Conservation (phyloP, 495 filamentous ascomycete genomes). For the Trichoderma parareesei region DNA sequence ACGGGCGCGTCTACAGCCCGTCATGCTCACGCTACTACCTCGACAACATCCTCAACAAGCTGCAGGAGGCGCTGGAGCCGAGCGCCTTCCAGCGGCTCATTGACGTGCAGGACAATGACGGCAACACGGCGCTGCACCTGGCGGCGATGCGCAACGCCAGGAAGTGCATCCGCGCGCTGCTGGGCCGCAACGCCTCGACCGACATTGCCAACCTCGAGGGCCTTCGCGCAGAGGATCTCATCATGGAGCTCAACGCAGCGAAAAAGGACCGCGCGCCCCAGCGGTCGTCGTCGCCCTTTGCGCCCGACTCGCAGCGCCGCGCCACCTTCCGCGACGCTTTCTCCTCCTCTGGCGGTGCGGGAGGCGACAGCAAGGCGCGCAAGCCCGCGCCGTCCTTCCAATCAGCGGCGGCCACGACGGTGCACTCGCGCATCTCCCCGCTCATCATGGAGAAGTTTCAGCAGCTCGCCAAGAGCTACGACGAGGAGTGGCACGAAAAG, state of each 20-base stretch:
- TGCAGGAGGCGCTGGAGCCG: constrained; percentile 57
- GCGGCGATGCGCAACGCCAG: constrained; percentile 69
- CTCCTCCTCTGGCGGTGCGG: not conserved
- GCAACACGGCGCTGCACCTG: constrained; percentile 83
- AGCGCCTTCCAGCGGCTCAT: constrained; percentile 62
- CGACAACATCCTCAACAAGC: constrained; percentile 77
- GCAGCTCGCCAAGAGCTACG: constrained; percentile 48
- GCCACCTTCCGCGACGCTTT: constrained; percentile 33
- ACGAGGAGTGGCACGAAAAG: constrained; percentile 52
- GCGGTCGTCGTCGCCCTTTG: constrained; percentile 56
- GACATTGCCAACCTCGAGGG: constrained; percentile 74
- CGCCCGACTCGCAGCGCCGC: constrained; percentile 41
- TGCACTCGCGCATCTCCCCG: constrained; percentile 49
- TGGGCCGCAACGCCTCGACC: constrained; percentile 62
- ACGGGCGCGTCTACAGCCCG: constrained; percentile 62
- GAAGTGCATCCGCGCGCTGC: constrained; percentile 64
- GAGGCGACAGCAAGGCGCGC: constrained; percentile 19
- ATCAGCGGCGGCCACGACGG: constrained; percentile 51
- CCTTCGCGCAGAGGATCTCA: constrained; percentile 68
- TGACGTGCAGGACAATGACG: constrained; percentile 68
- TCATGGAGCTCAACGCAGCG: constrained; percentile 48
- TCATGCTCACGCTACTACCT: constrained; percentile 85
- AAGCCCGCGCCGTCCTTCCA: constrained; percentile 32
- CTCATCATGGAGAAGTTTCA: constrained; percentile 49
- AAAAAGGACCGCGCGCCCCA: constrained; percentile 40